Evolutionary conservation across 805 yeast species (phyloP).

Genomic region (Priceomyces medius): DNA sequence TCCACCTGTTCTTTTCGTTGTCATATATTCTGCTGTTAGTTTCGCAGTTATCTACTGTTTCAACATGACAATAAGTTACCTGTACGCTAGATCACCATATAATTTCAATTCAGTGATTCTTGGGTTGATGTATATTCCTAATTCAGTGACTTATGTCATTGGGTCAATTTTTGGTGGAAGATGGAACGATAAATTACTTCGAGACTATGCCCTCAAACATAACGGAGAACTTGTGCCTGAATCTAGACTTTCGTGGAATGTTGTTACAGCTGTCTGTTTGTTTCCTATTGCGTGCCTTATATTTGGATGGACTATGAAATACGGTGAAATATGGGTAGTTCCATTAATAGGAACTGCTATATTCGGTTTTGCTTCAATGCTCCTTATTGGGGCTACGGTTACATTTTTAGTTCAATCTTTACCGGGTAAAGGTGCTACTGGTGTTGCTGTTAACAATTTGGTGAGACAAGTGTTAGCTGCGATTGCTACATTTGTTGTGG

Average conservation of each 20-base stretch:
- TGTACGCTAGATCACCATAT: constrained; percentile 65
- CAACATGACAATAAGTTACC: constrained; percentile 68
- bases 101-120: constrained; percentile 62
- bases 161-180: constrained; percentile 81
- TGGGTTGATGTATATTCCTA: constrained; percentile 80
- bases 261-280: constrained; percentile 59
- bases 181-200: constrained; percentile 68
- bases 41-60: constrained; percentile 71
- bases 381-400: constrained; percentile 75
- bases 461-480: constrained; percentile 75
- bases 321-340: constrained; percentile 67
- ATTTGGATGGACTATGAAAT: constrained; percentile 80
- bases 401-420: constrained; percentile 81
- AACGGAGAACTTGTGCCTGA: constrained; percentile 74
- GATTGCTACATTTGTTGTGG: constrained; percentile 69
- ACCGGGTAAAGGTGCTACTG: constrained; percentile 88
- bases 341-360: constrained; percentile 81
- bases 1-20: constrained; percentile 73
- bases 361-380: constrained; percentile 82
- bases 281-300: constrained; percentile 67
- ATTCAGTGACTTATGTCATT: constrained; percentile 70
- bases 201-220: constrained; percentile 49
- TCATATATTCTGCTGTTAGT: constrained; percentile 66
- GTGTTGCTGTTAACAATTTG: constrained; percentile 79
- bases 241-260: constrained; percentile 73